Conservation (phyloP, 1,139 yeast species). For the Suhomyces yuchorum region DNA sequence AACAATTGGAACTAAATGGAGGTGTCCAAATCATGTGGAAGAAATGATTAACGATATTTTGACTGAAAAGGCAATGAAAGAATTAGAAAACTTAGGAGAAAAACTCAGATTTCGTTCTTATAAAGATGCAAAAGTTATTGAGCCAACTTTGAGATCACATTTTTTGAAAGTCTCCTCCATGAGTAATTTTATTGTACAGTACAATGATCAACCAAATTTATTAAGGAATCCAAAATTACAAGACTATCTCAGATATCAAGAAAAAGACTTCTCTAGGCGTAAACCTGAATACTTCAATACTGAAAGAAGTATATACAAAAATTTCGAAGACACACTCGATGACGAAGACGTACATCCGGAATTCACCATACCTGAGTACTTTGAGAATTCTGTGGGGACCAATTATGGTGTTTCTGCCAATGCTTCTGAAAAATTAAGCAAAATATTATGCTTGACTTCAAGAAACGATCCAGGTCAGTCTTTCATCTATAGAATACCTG, state of each 20-base stretch:
- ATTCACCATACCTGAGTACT: constrained; percentile 49
- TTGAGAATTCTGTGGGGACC: constrained; percentile 39
- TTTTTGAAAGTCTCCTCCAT: constrained; percentile 44
- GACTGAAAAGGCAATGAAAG: constrained; percentile 24
- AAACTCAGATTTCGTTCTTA: constrained; percentile 43
- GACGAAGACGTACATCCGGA: constrained; percentile 24
- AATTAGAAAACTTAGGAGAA: constrained; percentile 9
- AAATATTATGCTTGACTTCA: constrained; percentile 40
- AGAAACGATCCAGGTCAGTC: constrained; percentile 29
- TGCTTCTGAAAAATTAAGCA: constrained; percentile 36
- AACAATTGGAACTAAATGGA: constrained; percentile 83
- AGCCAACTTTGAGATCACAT: constrained; percentile 46
- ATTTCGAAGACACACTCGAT: constrained; percentile 14
- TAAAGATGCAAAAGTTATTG: constrained; percentile 54
- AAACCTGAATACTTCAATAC: constrained; percentile 31
- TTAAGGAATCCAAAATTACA: constrained; percentile 29
- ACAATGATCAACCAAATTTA: constrained; percentile 65
- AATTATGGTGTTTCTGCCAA: constrained; percentile 49
- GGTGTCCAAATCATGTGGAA: constrained; percentile 87
- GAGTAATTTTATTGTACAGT: constrained; percentile 61
- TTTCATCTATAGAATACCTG: constrained; percentile 67
- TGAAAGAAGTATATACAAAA: constrained; percentile 12
- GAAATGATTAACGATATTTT: constrained; percentile 45
- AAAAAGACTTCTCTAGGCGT: constrained; percentile 22
- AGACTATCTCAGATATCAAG: constrained; percentile 36